phyloP scores from a whole-genome alignment of 2,329 filamentous ascomycete genomes.

The Pestalotiopsis sp. region DNA sequence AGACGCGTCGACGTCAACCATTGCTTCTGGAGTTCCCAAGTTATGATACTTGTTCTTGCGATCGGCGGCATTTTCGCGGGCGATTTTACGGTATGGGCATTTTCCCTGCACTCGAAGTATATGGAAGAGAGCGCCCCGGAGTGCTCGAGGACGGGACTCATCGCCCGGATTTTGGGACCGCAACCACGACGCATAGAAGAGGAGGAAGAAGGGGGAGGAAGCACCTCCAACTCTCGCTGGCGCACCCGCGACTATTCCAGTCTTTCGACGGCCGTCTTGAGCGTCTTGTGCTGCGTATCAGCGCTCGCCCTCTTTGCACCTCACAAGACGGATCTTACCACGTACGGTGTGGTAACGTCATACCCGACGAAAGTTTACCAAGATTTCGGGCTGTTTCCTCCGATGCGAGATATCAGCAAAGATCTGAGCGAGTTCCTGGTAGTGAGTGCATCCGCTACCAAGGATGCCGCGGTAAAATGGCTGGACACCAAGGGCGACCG shows the following conservation, averaged over 20 bases:
- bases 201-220: background rate
- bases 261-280: background rate
- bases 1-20: background rate
- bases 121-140: background rate
- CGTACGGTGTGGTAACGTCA: background rate
- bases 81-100: slow-evolving; percentile 6
- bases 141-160: background rate
- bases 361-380: background rate
- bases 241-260: background rate
- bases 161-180: background rate
- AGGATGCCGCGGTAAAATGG: background rate
- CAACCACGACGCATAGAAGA: background rate
- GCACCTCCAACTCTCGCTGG: background rate
- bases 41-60: background rate
- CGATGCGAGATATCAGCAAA: background rate
- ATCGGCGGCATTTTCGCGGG: slow-evolving; percentile 1
- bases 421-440: background rate
- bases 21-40: slow-evolving; percentile 2
- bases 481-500: background rate
- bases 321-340: background rate
- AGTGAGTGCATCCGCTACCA: background rate
- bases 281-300: background rate
- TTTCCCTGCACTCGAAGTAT: background rate
- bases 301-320: slow-evolving; percentile 7
- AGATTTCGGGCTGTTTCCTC: background rate